These are phyloP conservation scores for Fusarium sp. DNA, from an alignment of 2,329 filamentous ascomycete genomes.

Conservation along the genomic window DNA sequence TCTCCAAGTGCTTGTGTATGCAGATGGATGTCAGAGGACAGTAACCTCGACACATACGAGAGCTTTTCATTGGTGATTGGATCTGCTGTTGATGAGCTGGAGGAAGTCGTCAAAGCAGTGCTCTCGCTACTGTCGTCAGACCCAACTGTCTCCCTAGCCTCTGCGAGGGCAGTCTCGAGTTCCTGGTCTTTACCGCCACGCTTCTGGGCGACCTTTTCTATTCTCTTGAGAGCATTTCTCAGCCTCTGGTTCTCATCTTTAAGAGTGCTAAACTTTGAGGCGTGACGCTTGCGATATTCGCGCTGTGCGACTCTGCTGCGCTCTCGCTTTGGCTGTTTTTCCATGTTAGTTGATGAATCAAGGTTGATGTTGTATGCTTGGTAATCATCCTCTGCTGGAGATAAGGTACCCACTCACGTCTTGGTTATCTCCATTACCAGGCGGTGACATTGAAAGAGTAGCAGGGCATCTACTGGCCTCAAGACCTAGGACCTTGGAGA, in stretches of 20 bases:
- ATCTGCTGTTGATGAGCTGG: slow-evolving; percentile 6
- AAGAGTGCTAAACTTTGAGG: slow-evolving; percentile 43
- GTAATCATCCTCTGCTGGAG: slow-evolving; percentile 17
- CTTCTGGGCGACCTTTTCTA: slow-evolving; percentile 33
- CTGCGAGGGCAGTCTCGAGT: slow-evolving; percentile 30
- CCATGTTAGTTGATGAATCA: slow-evolving; percentile 1
- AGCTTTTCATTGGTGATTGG: neutral
- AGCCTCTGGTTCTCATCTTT: slow-evolving; percentile 46
- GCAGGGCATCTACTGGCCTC: neutral
- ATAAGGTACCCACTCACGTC: slow-evolving; percentile 34
- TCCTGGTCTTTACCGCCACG: slow-evolving; percentile 21
- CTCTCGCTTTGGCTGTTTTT: slow-evolving; percentile 43
- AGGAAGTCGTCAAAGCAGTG: neutral
- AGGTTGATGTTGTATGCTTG: slow-evolving; percentile 13
- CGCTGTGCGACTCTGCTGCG: slow-evolving; percentile 46
- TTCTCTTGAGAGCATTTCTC: slow-evolving; percentile 38
- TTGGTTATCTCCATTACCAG: slow-evolving; percentile 20
- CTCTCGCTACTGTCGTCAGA: slow-evolving; percentile 8
- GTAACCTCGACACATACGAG: neutral
- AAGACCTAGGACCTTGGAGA: neutral
- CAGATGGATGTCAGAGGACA: slow-evolving; percentile 6
- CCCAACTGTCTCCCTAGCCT: slow-evolving; percentile 27
- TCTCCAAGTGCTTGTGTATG: slow-evolving; percentile 5
- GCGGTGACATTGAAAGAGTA: slow-evolving; percentile 30
- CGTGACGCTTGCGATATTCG: slow-evolving; percentile 47